Evolutionary conservation across 2,329 filamentous ascomycete species (phyloP).

Genomic region (Penicillium sumatraense): DNA sequence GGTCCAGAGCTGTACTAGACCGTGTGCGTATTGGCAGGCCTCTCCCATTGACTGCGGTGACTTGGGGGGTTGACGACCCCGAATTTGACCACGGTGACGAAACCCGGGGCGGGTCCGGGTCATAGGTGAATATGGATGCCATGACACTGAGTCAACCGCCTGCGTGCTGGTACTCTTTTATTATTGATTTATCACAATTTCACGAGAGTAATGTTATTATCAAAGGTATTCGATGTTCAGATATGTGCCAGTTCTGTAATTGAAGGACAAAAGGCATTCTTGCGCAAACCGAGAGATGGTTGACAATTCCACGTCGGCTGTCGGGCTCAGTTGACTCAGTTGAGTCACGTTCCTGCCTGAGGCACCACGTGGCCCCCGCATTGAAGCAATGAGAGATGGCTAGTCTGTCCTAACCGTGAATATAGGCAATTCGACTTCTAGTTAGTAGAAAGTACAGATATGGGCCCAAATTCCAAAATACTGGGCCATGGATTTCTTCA

Average conservation of each 20-base stretch:
- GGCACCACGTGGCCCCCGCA: conserved; percentile 20
- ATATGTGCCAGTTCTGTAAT: conserved; percentile 1
- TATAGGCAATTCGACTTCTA: too few species aligned
- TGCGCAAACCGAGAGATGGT: conserved; percentile 7
- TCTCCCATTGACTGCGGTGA: conserved; percentile 29
- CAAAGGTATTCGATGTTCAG: conserved; percentile 17
- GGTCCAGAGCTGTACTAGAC: conserved; percentile 44
- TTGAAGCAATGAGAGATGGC: too few species aligned
- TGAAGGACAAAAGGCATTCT: conserved; percentile 21
- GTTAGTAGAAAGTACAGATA: too few species aligned
- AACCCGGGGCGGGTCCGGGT: conserved; percentile 83
- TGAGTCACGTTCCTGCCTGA: conserved; percentile 28
- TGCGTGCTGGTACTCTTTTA: background rate
- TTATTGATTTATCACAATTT: conserved; percentile 10
- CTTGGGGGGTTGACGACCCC: conserved; percentile 47
- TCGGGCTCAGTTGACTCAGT: conserved; percentile 5
- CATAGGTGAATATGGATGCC: conserved; percentile 96
- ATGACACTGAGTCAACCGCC: conserved; percentile 51
- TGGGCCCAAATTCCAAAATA: too few species aligned
- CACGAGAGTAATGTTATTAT: conserved; percentile 13
- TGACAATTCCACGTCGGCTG: conserved; percentile 2
- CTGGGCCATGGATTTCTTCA: too few species aligned
- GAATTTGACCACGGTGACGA: conserved; percentile 85
- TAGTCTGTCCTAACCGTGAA: too few species aligned
- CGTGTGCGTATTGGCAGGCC: conserved; percentile 31